Base-by-base conservation (phyloP, 768 basidiomycete species). In the Infundibulicybe gibba region DNA sequence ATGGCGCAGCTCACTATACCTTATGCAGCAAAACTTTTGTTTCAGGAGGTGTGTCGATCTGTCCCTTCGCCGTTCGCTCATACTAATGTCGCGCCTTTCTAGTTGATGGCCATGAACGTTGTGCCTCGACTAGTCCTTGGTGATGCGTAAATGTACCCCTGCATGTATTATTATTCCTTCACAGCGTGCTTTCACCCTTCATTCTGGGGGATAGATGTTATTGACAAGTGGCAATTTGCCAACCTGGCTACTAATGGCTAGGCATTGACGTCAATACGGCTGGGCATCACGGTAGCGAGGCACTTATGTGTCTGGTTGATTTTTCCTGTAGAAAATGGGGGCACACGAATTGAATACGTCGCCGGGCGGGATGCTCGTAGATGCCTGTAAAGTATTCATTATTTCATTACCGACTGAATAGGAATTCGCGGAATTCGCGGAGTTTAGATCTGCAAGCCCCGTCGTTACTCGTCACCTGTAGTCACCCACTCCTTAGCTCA, bases 41-140 rank as follows among this genome's bases (percentile, higher is more conserved):
- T 94, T 73, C 90, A 92, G 65, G 91, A 93, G 80, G 90, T 87
- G 54, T 19, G 78, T 60, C 21, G 31, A 37, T 38, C 38, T 37
- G 17, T 34, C 38, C 17, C 32, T 44, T 45, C 53, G 31, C 6
- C 32, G 32, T 43, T n/a, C 19, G 47, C 49, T 17, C 39, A 16
- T 33, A n/a, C 35, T 15, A 41, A 35, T 38, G 35, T 16, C 12
- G 34, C 49, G 32, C 32, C 37, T 34, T 40, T 44, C 6, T 56
- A 95, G 90, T 67, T 97, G 57, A 92, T 95, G 90, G 93, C 92
- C 9, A 97, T 97, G 94, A 95, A 95, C 61, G 85, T 95, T 39
- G 87, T 95, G 14, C 94, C 94, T 42, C 86, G 92, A 31, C 72
- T 95, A 41, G 74, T 94, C 44, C 75, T 97, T 46, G 92, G 90